Evolutionary conservation across 139 green algal genomes (phyloP).

Genomic region (Chlorella sp.): DNA sequence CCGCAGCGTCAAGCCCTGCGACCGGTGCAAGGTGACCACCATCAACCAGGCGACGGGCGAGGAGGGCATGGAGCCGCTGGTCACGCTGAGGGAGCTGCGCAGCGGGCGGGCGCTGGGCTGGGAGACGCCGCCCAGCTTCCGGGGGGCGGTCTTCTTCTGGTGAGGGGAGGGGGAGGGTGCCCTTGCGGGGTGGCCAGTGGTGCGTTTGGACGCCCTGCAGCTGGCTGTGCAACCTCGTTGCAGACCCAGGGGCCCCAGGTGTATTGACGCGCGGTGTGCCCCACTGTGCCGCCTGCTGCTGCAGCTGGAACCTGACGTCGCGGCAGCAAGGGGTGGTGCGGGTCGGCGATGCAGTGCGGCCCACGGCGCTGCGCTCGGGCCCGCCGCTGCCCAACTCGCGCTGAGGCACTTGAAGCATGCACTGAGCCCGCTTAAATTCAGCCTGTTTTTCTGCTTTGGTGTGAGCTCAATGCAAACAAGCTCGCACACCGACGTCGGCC

Average conservation of each 20-base stretch:
- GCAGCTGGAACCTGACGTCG: slow-evolving; percentile 25
- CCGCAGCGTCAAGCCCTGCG: slow-evolving; percentile 74
- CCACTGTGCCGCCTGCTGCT: too few species aligned
- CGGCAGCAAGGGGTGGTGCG: slow-evolving; percentile 2
- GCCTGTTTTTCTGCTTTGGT: too few species aligned
- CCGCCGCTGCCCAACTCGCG: not conserved
- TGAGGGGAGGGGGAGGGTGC: too few species aligned
- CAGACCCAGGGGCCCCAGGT: too few species aligned
- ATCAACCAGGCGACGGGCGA: slow-evolving; percentile 72
- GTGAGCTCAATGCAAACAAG: too few species aligned
- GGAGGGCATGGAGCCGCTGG: slow-evolving; percentile 66
- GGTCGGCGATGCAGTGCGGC: not conserved
- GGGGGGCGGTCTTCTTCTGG: slow-evolving; percentile 58
- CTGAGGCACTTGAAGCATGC: not conserved
- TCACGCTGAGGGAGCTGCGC: slow-evolving; percentile 50
- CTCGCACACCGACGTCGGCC: too few species aligned
- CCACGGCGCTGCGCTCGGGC: not conserved
- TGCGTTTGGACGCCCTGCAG: too few species aligned
- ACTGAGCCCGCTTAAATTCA: too few species aligned
- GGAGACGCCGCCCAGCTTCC: slow-evolving; percentile 24
- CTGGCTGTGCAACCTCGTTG: too few species aligned
- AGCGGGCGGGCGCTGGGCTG: slow-evolving; percentile 53
- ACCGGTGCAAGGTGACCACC: slow-evolving; percentile 71
- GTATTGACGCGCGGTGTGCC: too few species aligned
- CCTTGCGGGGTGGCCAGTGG: too few species aligned